Base-by-base conservation (phyloP, 306 rosid genomes). In the Delonix regia region DNA sequence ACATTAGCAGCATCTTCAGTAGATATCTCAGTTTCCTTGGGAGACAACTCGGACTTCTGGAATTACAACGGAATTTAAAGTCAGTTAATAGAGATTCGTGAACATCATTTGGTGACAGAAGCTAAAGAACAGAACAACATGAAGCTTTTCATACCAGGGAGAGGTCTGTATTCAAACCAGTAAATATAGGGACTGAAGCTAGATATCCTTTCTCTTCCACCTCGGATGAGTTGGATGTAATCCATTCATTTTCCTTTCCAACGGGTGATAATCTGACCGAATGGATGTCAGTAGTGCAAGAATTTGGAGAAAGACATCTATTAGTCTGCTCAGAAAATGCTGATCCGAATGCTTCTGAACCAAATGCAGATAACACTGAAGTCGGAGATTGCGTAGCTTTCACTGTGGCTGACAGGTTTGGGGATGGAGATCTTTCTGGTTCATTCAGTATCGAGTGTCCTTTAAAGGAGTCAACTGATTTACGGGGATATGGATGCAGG, bases 401-500 rank as follows among this genome's bases (percentile, higher is more conserved):
- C 81, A 85, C 95, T 6, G 84, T 67, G 79, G 25, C 74, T 9
- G 80, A 69, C 59, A 77, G 71, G 75, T 88, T 87, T 10, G 91
- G 81, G 6, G 95, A 88, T 24, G 87, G 86, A 62, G 91, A 90
- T 78, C 85, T 83, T 85, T 89, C 95, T 14, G 81, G 57, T 61
- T 82, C 87, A 75, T 81, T 86, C 21, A 72, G 45, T 25, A 38
- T 56, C 9, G 85, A 57, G 39, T 78, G 83, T 81, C 71, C 91
- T 81, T 79, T 88, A 14, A 77, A 66, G 44, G 86, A 74, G 48
- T 87, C 87, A 0, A 45, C 84, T 10, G 84, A 86, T 79, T 94
- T 94, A 3, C 97, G 97, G 52, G 99, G 99, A 79, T 94, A 94
- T 72, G 99, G 99, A 86, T 90, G 99, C 76, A 88, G 78, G 2